phyloP scores from a whole-genome alignment of 2,329 filamentous ascomycete genomes.

The Pyrenophora tritici-repentis region DNA sequence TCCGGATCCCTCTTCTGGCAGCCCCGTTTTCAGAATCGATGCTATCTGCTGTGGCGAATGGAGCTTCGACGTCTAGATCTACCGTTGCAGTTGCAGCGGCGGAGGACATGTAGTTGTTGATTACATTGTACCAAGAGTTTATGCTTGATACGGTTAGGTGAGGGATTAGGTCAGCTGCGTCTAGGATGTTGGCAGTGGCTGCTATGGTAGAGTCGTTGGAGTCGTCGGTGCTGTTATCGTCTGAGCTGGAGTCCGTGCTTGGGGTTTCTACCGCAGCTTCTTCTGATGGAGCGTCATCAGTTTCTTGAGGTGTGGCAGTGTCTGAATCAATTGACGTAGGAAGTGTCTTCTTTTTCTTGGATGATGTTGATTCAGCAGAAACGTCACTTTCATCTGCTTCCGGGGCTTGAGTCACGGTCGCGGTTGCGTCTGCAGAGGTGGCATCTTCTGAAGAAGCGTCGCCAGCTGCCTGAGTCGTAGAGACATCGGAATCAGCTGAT shows the following conservation, averaged over 20 bases:
- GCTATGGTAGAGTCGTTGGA: no score
- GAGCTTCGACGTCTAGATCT: no score
- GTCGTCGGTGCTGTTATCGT: no score
- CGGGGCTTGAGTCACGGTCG: not conserved
- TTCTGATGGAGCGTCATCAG: no score
- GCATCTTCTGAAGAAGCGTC: no score
- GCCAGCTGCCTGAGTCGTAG: not conserved
- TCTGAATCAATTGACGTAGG: not conserved
- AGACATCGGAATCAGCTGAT: not conserved
- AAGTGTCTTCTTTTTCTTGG: not conserved
- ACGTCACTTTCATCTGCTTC: not conserved
- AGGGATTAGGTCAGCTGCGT: no score
- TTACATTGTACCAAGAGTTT: conserved; percentile 1
- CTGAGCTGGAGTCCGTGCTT: no score
- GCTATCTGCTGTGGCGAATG: not conserved
- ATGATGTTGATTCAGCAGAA: not conserved
- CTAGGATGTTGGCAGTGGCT: no score
- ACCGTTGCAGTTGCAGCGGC: not conserved
- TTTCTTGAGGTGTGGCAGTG: not conserved
- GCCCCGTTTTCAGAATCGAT: not conserved
- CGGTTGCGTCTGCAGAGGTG: no score
- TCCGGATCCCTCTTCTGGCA: not conserved
- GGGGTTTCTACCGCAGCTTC: no score
- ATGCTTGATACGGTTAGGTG: not conserved
- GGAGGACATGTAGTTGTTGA: not conserved